Evolutionary conservation across 345 rosid genomes (phyloP), one percentile per base, ranked within the genome.

Genomic region (Cardamine resedifolia): DNA sequence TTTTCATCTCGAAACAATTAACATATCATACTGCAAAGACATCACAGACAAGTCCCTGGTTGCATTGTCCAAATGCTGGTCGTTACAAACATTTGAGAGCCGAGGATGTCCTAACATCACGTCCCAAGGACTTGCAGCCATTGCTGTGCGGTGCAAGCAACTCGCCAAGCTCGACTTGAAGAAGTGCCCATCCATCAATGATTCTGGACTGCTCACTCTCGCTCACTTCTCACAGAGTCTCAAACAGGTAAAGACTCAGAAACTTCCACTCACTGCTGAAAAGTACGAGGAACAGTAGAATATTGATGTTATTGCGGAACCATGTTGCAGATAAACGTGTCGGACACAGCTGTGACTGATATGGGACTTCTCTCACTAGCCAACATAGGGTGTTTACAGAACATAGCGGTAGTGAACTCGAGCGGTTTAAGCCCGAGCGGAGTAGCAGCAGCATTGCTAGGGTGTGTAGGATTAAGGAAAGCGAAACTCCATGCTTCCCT

Each of bases 401-500:
- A 51, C 56, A 75, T 80, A 76, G 77, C 84, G 24, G 74, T 78
- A 2, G 80, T 83, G 68, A 82, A 78, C 27, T 34, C 65, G 63
- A 51, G 58, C 0, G 86, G 81, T 15, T 58, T 83, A 66, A 80
- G 80, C 52, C 75, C 84, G 38, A 80, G 77, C 15, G 86, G 86
- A 38, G 78, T 83, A 64, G 81, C 82, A 72, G 84, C 84, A 51
- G 82, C 79, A 1, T 53, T 83, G 67, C 43, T 83, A 33, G 84
- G 82, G 4, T 83, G 84, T 66, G 67, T 79, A 72, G 79, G 78
- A 33, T 44, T 80, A 60, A 78, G 76, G 44, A 83, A 83, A 80
- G 82, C 63, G 63, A 83, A 83, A 66, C 82, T 83, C 7, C 83
- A 83, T 47, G 70, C 79, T n/a, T 80, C 82, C 5, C 63, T 83